Evolutionary conservation across 176 grass and related monocot genomes (phyloP), one percentile per base, ranked within the genome.

Genomic region (Pontederia crassipes): DNA sequence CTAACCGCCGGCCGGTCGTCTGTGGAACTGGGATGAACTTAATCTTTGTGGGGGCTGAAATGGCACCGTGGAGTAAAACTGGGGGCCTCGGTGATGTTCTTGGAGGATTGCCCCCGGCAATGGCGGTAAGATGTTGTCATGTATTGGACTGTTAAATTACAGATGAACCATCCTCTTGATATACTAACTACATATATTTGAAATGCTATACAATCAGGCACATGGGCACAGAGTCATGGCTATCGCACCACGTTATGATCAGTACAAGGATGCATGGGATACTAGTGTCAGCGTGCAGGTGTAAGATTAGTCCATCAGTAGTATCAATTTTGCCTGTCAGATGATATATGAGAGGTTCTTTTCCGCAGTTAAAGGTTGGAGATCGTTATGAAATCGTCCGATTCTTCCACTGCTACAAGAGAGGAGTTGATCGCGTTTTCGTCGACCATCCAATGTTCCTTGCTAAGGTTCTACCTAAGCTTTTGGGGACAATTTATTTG

Each of bases 21-120:
- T 72, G 70, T 69, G 75, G 76, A 67, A 26, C 16, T 17, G 87
- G 92, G 63, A 90, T 97, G 87, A 97, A 80, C 68, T 11, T 97
- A 8, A 57, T 97, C 48, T 91, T 88, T 55, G 81, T 97, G 9
- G 78, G 81, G 4, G 81, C 92, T 54, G 87, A 97, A 78, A 73
- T 90, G 78, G 92, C 83, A 40, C 92, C 92, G 0, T 97, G 92
- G 92, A 97, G 92, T 70, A 97, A 90, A 76, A 97, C 92, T 11
- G 87, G 92, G 0, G 92, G 83, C 10, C 86, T 97, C 13, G 92
- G 92, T 0, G 92, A 97, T 62, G 92, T 90, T 54, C 83, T 97
- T 11, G 92, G 92, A 1, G 92, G 92, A 49, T 81, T 90, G 12
- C 92, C 92, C 2, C 76, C 86, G 0, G 83, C 81, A 48, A 81